Percentiles rank a stretch among this genome's conserved stretches.
Conservation (phyloP, 352 stramenopile species). For the Halophytophthora batemanensis region DNA sequence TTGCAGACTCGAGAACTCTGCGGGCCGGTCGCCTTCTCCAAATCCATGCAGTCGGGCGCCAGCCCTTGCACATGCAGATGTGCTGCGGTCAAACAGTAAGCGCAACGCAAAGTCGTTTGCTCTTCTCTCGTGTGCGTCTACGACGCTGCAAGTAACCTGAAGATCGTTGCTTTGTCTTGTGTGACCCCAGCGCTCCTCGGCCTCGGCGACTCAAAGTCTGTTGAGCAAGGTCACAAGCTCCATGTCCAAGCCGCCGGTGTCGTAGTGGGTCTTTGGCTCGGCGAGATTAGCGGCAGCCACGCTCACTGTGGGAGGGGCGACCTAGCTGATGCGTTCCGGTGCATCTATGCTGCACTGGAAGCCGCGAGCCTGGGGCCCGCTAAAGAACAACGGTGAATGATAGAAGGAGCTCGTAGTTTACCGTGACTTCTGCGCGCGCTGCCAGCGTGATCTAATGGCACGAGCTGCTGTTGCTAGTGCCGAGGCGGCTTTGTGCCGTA, state of each 20-base stretch:
- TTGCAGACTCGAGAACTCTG: too few relatives aligned
- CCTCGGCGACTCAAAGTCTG: slow-evolving; percentile 24
- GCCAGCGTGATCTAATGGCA: slow-evolving; percentile 86
- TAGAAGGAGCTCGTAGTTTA: slow-evolving; percentile 93
- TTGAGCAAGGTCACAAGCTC: slow-evolving; percentile 30
- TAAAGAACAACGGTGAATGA: slow-evolving; percentile 89
- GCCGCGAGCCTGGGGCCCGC: slow-evolving; percentile 77
- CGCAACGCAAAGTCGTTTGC: background rate
- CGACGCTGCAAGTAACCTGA: background rate
- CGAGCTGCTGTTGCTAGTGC: background rate
- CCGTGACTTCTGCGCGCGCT: slow-evolving; percentile 92
- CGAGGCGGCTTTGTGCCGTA: background rate
- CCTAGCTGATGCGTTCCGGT: slow-evolving; percentile 93
- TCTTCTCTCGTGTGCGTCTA: background rate
- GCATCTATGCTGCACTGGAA: slow-evolving; percentile 96
- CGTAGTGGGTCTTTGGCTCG: slow-evolving; percentile 93
- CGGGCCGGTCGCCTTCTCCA: too few relatives aligned
- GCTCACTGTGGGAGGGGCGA: slow-evolving; percentile 95
- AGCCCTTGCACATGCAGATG: slow-evolving; percentile 6
- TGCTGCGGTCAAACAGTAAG: slow-evolving; percentile 16
- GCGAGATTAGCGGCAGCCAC: slow-evolving; percentile 91
- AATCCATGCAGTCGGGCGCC: background rate
- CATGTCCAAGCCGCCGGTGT: slow-evolving; percentile 49
- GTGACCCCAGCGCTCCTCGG: background rate
- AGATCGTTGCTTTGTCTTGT: slow-evolving; percentile 16